Base-by-base conservation (phyloP, 257 asterid species). In the Gynochthodes officinalis region DNA sequence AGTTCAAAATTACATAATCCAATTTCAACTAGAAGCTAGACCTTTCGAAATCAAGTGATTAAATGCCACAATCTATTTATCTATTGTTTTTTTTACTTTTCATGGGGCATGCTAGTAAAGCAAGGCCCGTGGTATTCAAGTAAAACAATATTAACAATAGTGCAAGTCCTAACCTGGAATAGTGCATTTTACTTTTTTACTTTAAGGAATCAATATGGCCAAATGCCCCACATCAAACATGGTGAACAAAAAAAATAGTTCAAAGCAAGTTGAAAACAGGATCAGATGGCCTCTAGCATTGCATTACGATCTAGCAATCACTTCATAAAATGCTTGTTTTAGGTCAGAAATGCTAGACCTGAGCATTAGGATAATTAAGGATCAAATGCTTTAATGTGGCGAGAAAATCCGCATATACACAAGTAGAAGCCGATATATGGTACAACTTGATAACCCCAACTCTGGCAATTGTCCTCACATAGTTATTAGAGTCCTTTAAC, bases 371-470 rank as follows among this genome's bases (percentile, higher is more conserved):
- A 83, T 95, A 97, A 66, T 90, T 84, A 70, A 95, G 96, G 98
- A 95, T 86, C 82, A 92, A 82, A 75, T 92, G 96, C 88, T 90
- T 95, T 71, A 95, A 89, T 72, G 85, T 74, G 48, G 85, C 84
- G 2, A 93, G 97, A 77, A 95, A 90, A 81, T 92, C 98, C 21
- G 96, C 91, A 92, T 95, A 98, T 61, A 90, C n/a, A 73, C 99
- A 95, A 50, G 99, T 92, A 43, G 90, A 79, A 76, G 88, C 78
- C n/a, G 99, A 90, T 73, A 92, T 82, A 76, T 95, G 97, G 78
- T 95, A 95, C 63, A 95, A 83, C 88, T 95, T 95, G 77, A 95
- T 81, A 76, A 90, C 97, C 66, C 98, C 99, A 73, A 92, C 77
- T 49, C 94, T 84, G 7, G 98, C 98, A 79, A 92, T 91, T 76